Evolutionary conservation across 1,284 basidiomycete species (phyloP), one percentile per base, ranked within the genome.

Genomic region (Rhodotorula mucilaginosa): DNA sequence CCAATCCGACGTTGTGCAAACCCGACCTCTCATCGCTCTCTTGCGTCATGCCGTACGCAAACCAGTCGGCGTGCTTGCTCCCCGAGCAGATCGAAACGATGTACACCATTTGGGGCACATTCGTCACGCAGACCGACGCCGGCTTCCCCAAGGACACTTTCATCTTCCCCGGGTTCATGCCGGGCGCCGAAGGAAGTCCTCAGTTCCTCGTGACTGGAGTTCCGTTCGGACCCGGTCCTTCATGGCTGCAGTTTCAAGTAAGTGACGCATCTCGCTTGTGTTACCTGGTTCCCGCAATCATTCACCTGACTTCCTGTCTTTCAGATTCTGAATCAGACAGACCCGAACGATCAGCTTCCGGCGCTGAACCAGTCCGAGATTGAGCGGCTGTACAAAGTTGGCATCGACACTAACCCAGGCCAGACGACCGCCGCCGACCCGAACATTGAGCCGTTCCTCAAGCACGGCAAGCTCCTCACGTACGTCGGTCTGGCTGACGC

Each of bases 401-500:
- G 39, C 18, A 54, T 66, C 57, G 64, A 49, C 5, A 63, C 66
- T 6, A 47, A 64, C 52, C 63, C 72, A 7, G 63, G 78, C 1
- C 57, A 63, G 18, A 75, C 73, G 12, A 76, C 68, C 47, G 78
- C 78, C 16, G 69, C 60, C 29, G 58, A 78, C 26, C 62, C 68
- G 18, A 60, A 78, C 66, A 73, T 78, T 31, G 26, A 54, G 48
- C 54, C 58, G 0, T 78, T 76, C 71, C 68, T 78, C 29, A 70
- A 64, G 26, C 68, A 67, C 21, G 76, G 76, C 10, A 78, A 78
- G 64, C 65, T 78, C 5, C 21, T 77, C 0, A 75, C 74, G 12
- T 64, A 64, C 31, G 64, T 64, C 46, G 56, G 78, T 1, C 46
- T 74, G n/a, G 68, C 75, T 6, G 78, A 78, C 49, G 58, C 54